phyloP scores from a whole-genome alignment of 2,329 filamentous ascomycete genomes.

The Orbilia blumenaviensis region DNA sequence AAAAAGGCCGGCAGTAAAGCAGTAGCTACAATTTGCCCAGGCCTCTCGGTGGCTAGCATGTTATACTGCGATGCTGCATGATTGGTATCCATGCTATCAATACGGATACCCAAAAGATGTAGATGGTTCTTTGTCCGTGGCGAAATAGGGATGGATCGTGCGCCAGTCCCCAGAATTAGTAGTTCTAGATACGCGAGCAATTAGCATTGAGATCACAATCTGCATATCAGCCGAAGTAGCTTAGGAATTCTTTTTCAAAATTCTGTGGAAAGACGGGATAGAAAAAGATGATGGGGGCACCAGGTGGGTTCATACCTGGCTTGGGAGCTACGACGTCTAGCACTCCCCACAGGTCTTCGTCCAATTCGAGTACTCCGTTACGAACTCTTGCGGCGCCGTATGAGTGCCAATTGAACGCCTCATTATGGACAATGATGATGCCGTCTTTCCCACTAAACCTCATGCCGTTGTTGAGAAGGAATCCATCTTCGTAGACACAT shows the following conservation, averaged over 20 bases:
- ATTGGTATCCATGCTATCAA: slow-evolving; percentile 89
- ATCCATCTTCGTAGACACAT: slow-evolving; percentile 81
- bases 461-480: slow-evolving; percentile 83
- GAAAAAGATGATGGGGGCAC: neutral
- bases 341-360: slow-evolving; percentile 75
- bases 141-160: slow-evolving; percentile 77
- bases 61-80: slow-evolving; percentile 97
- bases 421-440: slow-evolving; percentile 81
- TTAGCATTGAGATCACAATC: slow-evolving; percentile 26
- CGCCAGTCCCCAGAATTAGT: slow-evolving; percentile 86
- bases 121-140: slow-evolving; percentile 77
- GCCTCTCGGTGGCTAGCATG: slow-evolving; percentile 89
- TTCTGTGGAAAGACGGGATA: neutral
- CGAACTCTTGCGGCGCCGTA: slow-evolving; percentile 66
- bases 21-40: slow-evolving; percentile 83
- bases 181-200: slow-evolving; percentile 69
- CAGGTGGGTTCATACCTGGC: slow-evolving; percentile 71
- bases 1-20: slow-evolving; percentile 70
- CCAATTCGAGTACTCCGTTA: slow-evolving; percentile 79
- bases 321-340: slow-evolving; percentile 84
- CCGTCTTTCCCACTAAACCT: slow-evolving; percentile 75
- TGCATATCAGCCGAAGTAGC: neutral
- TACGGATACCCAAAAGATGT: slow-evolving; percentile 78
- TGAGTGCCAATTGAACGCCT: slow-evolving; percentile 83
- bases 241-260: neutral